Base-by-base conservation (phyloP, 345 rosid genomes). In the Brassica juncea region DNA sequence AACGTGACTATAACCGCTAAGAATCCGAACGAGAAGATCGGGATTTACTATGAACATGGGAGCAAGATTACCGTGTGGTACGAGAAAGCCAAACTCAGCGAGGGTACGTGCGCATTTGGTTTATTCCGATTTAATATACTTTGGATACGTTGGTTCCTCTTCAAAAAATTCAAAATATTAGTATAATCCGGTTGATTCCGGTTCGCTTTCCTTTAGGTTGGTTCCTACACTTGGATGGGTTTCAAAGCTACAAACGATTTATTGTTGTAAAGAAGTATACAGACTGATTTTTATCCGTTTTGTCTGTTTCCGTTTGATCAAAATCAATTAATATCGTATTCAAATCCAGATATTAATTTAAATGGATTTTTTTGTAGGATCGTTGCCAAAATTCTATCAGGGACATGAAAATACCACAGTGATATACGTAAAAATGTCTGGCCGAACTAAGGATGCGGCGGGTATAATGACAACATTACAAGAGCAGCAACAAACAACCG, bases 361-460 rank as follows among this genome's bases (percentile, higher is more conserved):
- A 28, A 16, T 14, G 4, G 62, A 1, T 61, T 61, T 42, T 70
- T 52, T 35, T 28, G 9, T 55, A 80, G 83, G 98, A 3, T 81
- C 98, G 8, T 67, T 92, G 65, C 98, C 98, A 0, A 89, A 87
- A 77, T 94, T 94, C 84, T 94, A 92, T 78, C 98, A 94, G 37
- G 98, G 97, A 3, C 93, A 94, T 70, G 73, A 70, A 84, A 94
- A 89, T 77, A 90, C 96, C 4, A 94, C 97, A 6, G 86, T 86
- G 16, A 84, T 94, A 47, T 70, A 69, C 34, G 80, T 94, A 77
- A 79, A 85, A 58, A 63, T 94, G 86, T 66, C 84, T 0, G 97
- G 97, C 2, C 82, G 86, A 78, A 84, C 88, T 4, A 66, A 81
- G 54, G 85, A 92, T 79, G 97, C 88, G 4, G 76, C 69, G 5